Evolutionary conservation across 768 basidiomycete genomes (phyloP).

Genomic region (Galerina marginata): DNA sequence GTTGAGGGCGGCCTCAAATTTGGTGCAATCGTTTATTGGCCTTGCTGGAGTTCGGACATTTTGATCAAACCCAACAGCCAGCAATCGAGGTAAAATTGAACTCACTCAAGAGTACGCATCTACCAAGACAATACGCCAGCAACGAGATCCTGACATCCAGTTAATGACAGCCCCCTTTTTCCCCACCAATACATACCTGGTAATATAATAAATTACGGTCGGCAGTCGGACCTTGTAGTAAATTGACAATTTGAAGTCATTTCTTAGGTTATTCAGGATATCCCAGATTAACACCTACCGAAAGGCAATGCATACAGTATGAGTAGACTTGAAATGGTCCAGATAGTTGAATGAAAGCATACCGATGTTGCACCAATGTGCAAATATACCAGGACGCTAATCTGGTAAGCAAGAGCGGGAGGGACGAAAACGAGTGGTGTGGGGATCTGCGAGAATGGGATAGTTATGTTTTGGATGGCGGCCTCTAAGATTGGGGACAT

Average conservation of each 20-base stretch:
- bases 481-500: too few relatives aligned
- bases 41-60: slow-evolving; percentile 11
- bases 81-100: not conserved
- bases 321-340: not conserved
- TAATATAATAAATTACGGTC: slow-evolving; percentile 17
- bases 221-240: slow-evolving; percentile 11
- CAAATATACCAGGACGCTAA: slow-evolving; percentile 9
- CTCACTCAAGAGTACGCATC: slow-evolving; percentile 14
- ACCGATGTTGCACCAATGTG: slow-evolving; percentile 14
- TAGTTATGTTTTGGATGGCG: not conserved
- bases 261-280: slow-evolving; percentile 18
- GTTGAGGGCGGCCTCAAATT: slow-evolving; percentile 16
- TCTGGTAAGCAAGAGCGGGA: not conserved
- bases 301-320: not conserved
- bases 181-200: slow-evolving; percentile 3
- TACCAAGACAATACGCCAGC: slow-evolving; percentile 14
- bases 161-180: not conserved
- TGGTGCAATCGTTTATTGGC: slow-evolving; percentile 20
- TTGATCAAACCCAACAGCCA: not conserved
- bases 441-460: slow-evolving; percentile 10
- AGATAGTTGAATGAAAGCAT: not conserved
- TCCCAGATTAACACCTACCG: slow-evolving; percentile 21
- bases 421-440: slow-evolving; percentile 11
- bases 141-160: slow-evolving; percentile 2
- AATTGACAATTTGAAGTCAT: slow-evolving; percentile 13